Conservation (phyloP, 1,284 basidiomycete species). For the Cryptococcus deneoformans region DNA sequence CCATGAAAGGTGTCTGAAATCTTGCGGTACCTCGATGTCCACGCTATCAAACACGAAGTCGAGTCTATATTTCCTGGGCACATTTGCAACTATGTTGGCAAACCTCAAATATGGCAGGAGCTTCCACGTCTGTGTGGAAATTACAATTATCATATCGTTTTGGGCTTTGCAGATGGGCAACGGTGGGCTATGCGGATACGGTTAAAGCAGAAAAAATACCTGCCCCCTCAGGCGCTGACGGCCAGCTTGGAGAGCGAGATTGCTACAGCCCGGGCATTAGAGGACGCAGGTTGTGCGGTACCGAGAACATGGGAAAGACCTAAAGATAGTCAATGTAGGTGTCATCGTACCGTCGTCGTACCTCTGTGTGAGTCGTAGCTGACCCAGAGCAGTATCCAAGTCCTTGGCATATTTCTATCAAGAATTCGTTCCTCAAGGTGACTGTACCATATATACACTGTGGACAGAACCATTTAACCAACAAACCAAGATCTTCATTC, state of each 20-base stretch:
- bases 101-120: background rate
- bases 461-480: background rate
- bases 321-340: conserved; percentile 1
- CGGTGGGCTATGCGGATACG: conserved; percentile 11
- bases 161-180: conserved; percentile 5
- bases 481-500: background rate
- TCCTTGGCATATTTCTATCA: conserved; percentile 7
- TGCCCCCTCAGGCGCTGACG: background rate
- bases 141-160: conserved; percentile 6
- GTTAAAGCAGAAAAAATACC: background rate
- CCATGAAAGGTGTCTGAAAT: background rate
- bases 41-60: conserved; percentile 2
- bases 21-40: background rate
- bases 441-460: background rate
- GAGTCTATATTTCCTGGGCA: conserved; percentile 1
- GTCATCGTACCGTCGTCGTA: background rate
- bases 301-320: conserved; percentile 1
- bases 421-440: background rate
- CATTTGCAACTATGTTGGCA: conserved; percentile 1
- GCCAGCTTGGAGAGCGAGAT: conserved; percentile 4
- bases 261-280: conserved; percentile 2
- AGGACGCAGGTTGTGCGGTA: conserved; percentile 1
- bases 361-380: background rate
- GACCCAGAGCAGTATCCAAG: background rate
- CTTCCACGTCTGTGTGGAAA: background rate